phyloP scores from a whole-genome alignment of 768 basidiomycete genomes.

The Stropharia rugosoannulata region DNA sequence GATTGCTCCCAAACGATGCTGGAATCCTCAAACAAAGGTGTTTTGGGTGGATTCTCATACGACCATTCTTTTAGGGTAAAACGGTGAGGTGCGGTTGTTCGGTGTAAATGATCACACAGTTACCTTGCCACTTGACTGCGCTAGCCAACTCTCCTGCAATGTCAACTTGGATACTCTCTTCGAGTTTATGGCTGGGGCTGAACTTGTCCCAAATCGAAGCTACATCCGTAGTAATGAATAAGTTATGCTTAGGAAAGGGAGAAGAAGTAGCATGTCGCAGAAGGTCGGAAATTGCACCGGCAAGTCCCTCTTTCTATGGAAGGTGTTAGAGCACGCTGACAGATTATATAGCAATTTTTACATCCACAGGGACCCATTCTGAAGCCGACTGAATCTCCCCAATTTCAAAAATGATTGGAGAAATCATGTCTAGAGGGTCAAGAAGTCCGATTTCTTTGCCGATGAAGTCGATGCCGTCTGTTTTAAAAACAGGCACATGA shows the following conservation, averaged over 20 bases:
- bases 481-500: conserved; percentile 45
- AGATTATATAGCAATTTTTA: conserved; percentile 4
- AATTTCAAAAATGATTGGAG: conserved; percentile 34
- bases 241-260: conserved; percentile 17
- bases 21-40: conserved; percentile 42
- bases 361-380: conserved; percentile 8
- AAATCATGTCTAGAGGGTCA: conserved; percentile 56
- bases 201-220: conserved; percentile 45
- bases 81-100: not conserved
- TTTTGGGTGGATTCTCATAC: conserved; percentile 45
- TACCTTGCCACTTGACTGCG: conserved; percentile 56
- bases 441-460: conserved; percentile 46
- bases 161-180: conserved; percentile 30
- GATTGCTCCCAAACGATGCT: conserved; percentile 64
- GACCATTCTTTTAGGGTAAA: conserved; percentile 34
- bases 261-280: conserved; percentile 28
- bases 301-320: conserved; percentile 29
- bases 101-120: conserved; percentile 6
- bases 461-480: conserved; percentile 25
- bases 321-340: not conserved
- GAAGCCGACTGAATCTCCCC: not conserved
- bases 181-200: conserved; percentile 33
- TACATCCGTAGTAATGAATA: conserved; percentile 31
- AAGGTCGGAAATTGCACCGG: conserved; percentile 20
- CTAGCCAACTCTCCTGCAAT: conserved; percentile 48